Evolutionary conservation across 2,329 filamentous ascomycete genomes (phyloP).

Genomic region (Aspergillus bombycis): DNA sequence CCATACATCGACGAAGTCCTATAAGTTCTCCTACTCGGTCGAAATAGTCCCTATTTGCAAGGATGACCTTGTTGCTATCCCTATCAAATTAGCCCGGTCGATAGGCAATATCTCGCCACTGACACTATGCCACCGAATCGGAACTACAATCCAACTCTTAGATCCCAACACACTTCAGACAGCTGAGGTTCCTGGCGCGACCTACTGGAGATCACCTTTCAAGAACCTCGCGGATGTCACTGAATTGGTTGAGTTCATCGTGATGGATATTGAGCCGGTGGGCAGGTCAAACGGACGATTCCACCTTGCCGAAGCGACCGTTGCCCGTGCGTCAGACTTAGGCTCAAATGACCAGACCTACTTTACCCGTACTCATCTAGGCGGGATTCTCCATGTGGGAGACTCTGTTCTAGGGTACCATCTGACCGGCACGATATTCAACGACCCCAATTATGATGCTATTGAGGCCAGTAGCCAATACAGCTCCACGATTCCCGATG

Average conservation of each 20-base stretch:
- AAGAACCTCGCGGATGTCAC: slow-evolving; percentile 78
- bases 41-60: slow-evolving; percentile 95
- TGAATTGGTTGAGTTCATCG: slow-evolving; percentile 86
- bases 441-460: slow-evolving; percentile 81
- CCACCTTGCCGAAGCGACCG: slow-evolving; percentile 82
- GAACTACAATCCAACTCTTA: slow-evolving; percentile 85
- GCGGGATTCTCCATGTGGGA: slow-evolving; percentile 79
- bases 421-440: slow-evolving; percentile 86
- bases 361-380: slow-evolving; percentile 88
- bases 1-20: slow-evolving; percentile 87
- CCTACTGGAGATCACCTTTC: slow-evolving; percentile 94
- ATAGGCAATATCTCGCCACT: slow-evolving; percentile 88
- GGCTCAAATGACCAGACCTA: slow-evolving; percentile 85
- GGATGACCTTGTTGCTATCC: slow-evolving; percentile 92
- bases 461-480: slow-evolving; percentile 79
- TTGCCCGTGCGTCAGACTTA: slow-evolving; percentile 84
- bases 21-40: slow-evolving; percentile 91
- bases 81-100: slow-evolving; percentile 83
- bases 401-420: slow-evolving; percentile 96
- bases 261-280: slow-evolving; percentile 89
- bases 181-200: slow-evolving; percentile 76
- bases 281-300: slow-evolving; percentile 78
- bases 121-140: slow-evolving; percentile 82
- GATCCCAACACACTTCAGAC: slow-evolving; percentile 91
- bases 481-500: slow-evolving; percentile 80